Percentiles rank a stretch among this genome's conserved stretches.
Conservation (phyloP, 164 flowering plant species). For the Malania oleifera region DNA sequence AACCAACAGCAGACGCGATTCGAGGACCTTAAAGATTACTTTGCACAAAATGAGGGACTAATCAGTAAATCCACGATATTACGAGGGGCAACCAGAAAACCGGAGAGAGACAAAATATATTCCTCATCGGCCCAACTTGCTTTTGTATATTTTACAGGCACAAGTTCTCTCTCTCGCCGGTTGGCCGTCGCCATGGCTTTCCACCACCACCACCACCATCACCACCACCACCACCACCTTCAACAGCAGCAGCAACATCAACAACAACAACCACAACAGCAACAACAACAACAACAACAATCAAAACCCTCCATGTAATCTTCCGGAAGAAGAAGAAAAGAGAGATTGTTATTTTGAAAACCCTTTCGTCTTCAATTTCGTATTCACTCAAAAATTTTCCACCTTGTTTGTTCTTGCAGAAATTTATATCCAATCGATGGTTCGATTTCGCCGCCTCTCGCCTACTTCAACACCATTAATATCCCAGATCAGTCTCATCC, state of each 20-base stretch:
- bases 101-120: background rate
- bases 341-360: background rate
- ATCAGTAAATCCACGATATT: background rate
- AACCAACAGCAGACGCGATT: too few relatives aligned
- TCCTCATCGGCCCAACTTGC: constrained; percentile 4
- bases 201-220: constrained; percentile 39
- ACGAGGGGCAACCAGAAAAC: background rate
- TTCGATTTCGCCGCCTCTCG: constrained; percentile 39
- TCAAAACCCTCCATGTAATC: constrained; percentile 37
- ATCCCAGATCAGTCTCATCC: constrained; percentile 56
- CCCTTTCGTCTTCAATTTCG: constrained; percentile 4
- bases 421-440: constrained; percentile 45
- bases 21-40: background rate
- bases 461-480: constrained; percentile 31
- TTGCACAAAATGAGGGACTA: background rate
- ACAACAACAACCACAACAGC: constrained; percentile 17
- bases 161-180: constrained; percentile 3
- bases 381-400: background rate
- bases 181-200: constrained; percentile 34
- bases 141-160: background rate
- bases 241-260: constrained; percentile 26
- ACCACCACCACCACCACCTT: constrained; percentile 16
- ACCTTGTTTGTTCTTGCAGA: constrained; percentile 28
- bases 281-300: constrained; percentile 31
- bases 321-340: background rate